A percentile compares a stretch with the other conserved stretches of the same genome.
Evolutionary conservation across 1,284 basidiomycete species (phyloP).

Genomic region (Marasmius tenuissimus): DNA sequence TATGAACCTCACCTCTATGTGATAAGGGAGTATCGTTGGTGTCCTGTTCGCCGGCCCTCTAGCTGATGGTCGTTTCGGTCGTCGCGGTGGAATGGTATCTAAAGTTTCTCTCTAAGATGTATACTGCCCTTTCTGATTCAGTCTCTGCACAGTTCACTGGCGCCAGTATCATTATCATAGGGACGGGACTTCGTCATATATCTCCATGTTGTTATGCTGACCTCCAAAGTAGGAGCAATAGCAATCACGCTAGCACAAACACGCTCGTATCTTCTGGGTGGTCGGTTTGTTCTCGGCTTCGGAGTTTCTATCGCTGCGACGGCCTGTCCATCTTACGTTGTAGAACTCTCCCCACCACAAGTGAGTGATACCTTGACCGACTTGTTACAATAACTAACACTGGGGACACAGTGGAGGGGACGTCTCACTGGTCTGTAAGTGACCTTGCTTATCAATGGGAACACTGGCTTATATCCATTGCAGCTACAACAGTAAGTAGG

Average conservation of each 20-base stretch:
- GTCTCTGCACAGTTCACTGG: conserved; percentile 37
- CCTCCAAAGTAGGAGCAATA: conserved; percentile 31
- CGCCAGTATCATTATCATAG: conserved; percentile 41
- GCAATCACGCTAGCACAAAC: conserved; percentile 43
- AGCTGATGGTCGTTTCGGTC: conserved; percentile 43
- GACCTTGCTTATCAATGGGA: neutral
- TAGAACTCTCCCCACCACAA: conserved; percentile 61
- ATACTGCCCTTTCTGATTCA: neutral
- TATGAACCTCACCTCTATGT: neutral
- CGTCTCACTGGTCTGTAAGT: conserved; percentile 52
- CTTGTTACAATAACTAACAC: neutral
- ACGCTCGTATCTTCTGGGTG: conserved; percentile 41
- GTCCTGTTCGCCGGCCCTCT: conserved; percentile 40
- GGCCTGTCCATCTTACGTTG: conserved; percentile 49
- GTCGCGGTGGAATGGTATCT: conserved; percentile 51
- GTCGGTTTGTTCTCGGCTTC: conserved; percentile 52
- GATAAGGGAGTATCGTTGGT: conserved; percentile 34
- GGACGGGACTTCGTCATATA: conserved; percentile 14
- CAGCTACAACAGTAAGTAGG: conserved; percentile 36
- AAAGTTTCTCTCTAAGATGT: neutral
- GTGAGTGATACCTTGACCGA: conserved; percentile 18
- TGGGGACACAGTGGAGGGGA: conserved; percentile 48
- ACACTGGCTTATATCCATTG: neutral
- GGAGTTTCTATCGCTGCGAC: conserved; percentile 48
- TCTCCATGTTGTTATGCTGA: neutral